Evolutionary conservation across 1,284 basidiomycete species (phyloP), one percentile per base, ranked within the genome.

Genomic region (Fomitiporia mediterranea): DNA sequence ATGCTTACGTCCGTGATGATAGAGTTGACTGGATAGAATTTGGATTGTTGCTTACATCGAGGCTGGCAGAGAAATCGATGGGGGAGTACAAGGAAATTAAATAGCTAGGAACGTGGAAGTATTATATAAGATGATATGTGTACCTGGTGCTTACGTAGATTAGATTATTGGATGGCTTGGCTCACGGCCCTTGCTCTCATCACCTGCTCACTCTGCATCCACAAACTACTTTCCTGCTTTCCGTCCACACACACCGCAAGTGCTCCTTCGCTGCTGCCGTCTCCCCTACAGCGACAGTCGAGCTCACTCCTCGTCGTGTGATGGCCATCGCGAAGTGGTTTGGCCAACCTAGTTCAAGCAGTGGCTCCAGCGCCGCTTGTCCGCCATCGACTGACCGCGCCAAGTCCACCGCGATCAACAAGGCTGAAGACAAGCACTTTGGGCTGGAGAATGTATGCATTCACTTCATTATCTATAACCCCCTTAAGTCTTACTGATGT

Each of bases 361-460:
- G 27, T 56, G 43, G 62, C n/a, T 69, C 69, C 21, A 65, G 67
- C 2, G 44, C 52, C 0, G 32, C 62, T 25, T 40, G 54, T 44
- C 61, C 65, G 5, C 58, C 67, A 71, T 61, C 61, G 62, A 23
- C 61, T 67, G 7, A 65, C 70, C 54, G 42, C 46, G 37, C 65
- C 70, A 44, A 62, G 63, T 42, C 65, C 70, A 50, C 61, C 39
- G 70, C 73, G 46, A 64, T 75, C 60, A 73, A 74, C 47, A 74
- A 80, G 23, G 81, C 87, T 58, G 86, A 89, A 70, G 79, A 79
- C 59, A 91, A 91, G 75, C 84, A 83, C 67, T 95, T 94, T 78
- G 94, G 94, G 19, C 76, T 96, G 51, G 94, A 95, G 79, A 97
- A 97, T 72, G 93, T 94, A 70, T 68, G 91, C 80, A 25, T 19